Percentiles rank a stretch among this genome's conserved stretches.
These are phyloP conservation scores for Ceratobasidium papillatum DNA, from an alignment of 1,284 basidiomycete species.

Conservation along the genomic window DNA sequence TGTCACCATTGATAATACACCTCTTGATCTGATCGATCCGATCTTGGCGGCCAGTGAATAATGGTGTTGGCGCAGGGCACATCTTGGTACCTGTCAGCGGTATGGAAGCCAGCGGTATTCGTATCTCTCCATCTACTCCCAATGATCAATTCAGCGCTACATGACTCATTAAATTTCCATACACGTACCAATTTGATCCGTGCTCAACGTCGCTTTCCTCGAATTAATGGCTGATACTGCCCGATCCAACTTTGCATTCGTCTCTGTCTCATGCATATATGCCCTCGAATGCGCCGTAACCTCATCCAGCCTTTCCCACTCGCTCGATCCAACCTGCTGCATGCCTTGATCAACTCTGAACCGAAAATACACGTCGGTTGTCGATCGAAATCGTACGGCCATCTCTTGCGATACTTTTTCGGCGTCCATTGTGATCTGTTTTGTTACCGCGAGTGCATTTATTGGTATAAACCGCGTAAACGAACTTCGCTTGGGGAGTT, in stretches of 20 bases:
- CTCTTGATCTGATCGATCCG: not conserved
- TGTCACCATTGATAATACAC: not conserved
- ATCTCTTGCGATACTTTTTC: slow-evolving; percentile 21
- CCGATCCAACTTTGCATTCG: not conserved
- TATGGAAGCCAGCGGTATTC: not conserved
- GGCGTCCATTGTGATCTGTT: not conserved
- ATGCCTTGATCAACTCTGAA: slow-evolving; percentile 3
- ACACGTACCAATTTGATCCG: not conserved
- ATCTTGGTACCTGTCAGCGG: no score
- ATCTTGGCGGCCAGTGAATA: slow-evolving; percentile 1
- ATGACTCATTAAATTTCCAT: not conserved
- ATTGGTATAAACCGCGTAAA: not conserved
- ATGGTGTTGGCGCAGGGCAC: not conserved
- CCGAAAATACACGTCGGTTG: not conserved
- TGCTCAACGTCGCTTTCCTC: not conserved
- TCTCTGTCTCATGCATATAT: not conserved
- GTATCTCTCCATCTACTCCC: not conserved
- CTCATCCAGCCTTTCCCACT: not conserved
- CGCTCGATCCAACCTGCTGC: not conserved
- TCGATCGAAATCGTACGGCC: not conserved
- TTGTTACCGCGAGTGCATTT: not conserved
- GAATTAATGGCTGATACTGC: not conserved
- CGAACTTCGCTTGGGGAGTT: not conserved
- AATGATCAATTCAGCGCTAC: not conserved
- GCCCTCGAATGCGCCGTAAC: not conserved